Conservation (phyloP, 208 protist genomes). For the Trypanosoma caninum region DNA sequence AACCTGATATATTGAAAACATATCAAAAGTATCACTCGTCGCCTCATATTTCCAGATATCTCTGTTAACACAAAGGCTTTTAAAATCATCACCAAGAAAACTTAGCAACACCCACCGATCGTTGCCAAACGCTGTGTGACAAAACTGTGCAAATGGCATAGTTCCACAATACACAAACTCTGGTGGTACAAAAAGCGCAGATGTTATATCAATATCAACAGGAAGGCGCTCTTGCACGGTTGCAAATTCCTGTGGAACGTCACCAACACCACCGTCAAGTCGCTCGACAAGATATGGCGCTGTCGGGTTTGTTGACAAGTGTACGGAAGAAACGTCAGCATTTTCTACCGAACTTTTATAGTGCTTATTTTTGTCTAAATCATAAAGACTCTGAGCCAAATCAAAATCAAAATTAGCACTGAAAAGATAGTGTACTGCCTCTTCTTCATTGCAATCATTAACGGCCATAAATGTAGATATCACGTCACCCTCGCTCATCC, state of each 20-base stretch:
- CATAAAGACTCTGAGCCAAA: slow-evolving; percentile 37
- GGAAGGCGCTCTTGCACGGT: slow-evolving; percentile 15
- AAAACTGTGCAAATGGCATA: slow-evolving; percentile 38
- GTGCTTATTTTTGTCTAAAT: slow-evolving; percentile 3
- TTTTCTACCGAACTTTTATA: no score
- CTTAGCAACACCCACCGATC: slow-evolving; percentile 70
- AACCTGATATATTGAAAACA: slow-evolving; percentile 56
- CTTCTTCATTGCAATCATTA: slow-evolving; percentile 42
- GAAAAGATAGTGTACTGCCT: slow-evolving; percentile 60
- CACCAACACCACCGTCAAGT: slow-evolving; percentile 20
- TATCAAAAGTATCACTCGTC: slow-evolving; percentile 31
- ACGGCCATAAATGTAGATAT: slow-evolving; percentile 75
- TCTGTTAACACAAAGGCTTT: slow-evolving; percentile 55
- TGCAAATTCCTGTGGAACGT: slow-evolving; percentile 1
- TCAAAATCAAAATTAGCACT: slow-evolving; percentile 54
- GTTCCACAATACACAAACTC: slow-evolving; percentile 41
- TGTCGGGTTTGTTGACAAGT: no score
- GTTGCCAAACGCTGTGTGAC: slow-evolving; percentile 24
- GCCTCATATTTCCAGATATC: slow-evolving; percentile 63
- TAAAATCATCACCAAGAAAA: slow-evolving; percentile 49
- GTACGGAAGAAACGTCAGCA: no score
- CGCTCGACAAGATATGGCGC: slow-evolving; percentile 19
- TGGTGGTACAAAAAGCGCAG: slow-evolving; percentile 36
- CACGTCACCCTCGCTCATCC: slow-evolving; percentile 42
- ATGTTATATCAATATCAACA: neutral